Evolutionary conservation across 2,329 filamentous ascomycete species (phyloP).

Genomic region (Botrytis squamosa): DNA sequence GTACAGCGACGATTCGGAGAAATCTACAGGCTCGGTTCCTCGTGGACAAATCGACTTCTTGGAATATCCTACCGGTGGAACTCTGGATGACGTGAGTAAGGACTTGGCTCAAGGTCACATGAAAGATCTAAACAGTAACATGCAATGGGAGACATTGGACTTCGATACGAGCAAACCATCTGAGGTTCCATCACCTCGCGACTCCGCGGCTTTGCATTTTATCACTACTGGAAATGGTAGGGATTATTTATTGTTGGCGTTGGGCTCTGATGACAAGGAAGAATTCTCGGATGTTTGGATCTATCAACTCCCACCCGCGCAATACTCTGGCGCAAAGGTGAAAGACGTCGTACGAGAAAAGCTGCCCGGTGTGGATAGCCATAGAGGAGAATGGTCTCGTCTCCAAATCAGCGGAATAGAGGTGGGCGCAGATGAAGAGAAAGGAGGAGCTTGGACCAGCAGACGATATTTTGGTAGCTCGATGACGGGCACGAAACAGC

Average conservation of each 20-base stretch:
- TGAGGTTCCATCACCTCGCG: background rate
- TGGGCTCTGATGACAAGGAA: background rate
- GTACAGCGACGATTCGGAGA: background rate
- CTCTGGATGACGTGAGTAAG: background rate
- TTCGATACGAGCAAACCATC: background rate
- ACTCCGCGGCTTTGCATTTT: slow-evolving; percentile 6
- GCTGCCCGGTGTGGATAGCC: slow-evolving; percentile 5
- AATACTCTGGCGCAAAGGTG: slow-evolving; percentile 1
- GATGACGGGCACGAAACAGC: slow-evolving; percentile 16
- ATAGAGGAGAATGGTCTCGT: slow-evolving; percentile 8
- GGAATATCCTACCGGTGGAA: slow-evolving; percentile 3
- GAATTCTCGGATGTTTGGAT: slow-evolving; percentile 10
- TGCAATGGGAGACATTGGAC: background rate
- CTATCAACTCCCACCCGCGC: background rate
- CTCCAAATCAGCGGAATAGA: slow-evolving; percentile 10
- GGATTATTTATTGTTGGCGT: slow-evolving; percentile 9
- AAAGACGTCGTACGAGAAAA: slow-evolving; percentile 2
- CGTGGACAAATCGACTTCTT: background rate
- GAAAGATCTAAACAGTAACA: background rate
- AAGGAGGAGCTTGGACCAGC: slow-evolving; percentile 12
- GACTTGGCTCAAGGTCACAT: background rate
- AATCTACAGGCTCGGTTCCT: background rate
- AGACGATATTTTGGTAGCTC: slow-evolving; percentile 11
- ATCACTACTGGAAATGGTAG: slow-evolving; percentile 7
- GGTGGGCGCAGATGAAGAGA: slow-evolving; percentile 11